Conservation (phyloP, 2,329 filamentous ascomycete genomes). For the Microcyclospora pomicola region DNA sequence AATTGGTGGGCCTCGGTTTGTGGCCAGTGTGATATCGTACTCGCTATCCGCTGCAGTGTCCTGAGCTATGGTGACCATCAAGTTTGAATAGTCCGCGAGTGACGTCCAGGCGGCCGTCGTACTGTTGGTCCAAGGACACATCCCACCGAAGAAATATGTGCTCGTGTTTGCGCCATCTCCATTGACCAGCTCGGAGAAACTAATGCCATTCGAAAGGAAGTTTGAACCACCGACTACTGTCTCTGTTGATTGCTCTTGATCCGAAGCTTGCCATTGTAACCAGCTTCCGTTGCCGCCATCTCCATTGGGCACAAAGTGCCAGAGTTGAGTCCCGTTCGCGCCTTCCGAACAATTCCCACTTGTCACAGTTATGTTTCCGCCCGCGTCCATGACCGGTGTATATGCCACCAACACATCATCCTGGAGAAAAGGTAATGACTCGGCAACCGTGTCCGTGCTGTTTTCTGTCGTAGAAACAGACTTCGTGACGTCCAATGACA, state of each 20-base stretch:
- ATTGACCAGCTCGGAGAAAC: conserved; percentile 51
- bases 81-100: conserved; percentile 62
- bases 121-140: conserved; percentile 52
- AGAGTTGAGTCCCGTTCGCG: conserved; percentile 43
- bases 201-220: conserved; percentile 46
- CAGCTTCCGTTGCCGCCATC: conserved; percentile 41
- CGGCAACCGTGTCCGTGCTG: conserved; percentile 36
- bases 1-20: conserved; percentile 50
- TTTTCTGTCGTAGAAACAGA: conserved; percentile 37
- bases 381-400: conserved; percentile 48
- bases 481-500: conserved; percentile 52
- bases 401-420: conserved; percentile 43
- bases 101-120: conserved; percentile 47
- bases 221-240: conserved; percentile 34
- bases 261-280: conserved; percentile 22
- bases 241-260: conserved; percentile 25
- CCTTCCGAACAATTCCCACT: conserved; percentile 54
- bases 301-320: conserved; percentile 47
- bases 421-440: conserved; percentile 49
- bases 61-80: conserved; percentile 56
- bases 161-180: conserved; percentile 40
- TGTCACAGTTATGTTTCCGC: conserved; percentile 60
- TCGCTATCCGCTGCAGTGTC: conserved; percentile 22
- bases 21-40: conserved; percentile 35
- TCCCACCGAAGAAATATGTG: conserved; percentile 73